These are phyloP conservation scores for Inga leiocalycina DNA, from an alignment of 306 rosid genomes.

Conservation along the genomic window DNA sequence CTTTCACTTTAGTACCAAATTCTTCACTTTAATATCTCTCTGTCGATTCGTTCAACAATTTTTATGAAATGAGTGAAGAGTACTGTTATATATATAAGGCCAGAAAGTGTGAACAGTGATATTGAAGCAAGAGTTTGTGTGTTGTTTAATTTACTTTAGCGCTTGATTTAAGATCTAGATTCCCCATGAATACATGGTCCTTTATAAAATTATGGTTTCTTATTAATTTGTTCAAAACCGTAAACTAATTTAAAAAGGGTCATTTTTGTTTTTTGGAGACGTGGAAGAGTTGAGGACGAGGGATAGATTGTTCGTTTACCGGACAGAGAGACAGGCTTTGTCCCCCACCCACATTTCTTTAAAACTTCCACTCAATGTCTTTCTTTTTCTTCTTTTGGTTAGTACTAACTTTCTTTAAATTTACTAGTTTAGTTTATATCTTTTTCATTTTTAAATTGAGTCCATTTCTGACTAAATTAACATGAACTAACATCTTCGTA, in stretches of 20 bases:
- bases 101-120: not conserved
- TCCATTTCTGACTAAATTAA: not conserved
- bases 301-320: not conserved
- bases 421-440: not conserved
- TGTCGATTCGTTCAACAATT: not conserved
- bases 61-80: not conserved
- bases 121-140: not conserved
- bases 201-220: not conserved
- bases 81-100: not conserved
- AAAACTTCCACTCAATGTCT: not conserved
- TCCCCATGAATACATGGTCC: not conserved
- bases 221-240: not conserved
- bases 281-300: not conserved
- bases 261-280: not conserved
- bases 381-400: not conserved
- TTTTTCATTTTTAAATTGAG: not conserved
- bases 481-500: not conserved
- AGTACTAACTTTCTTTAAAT: not conserved
- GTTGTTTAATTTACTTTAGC: not conserved
- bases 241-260: not conserved
- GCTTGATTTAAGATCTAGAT: not conserved
- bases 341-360: not conserved
- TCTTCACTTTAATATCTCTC: not conserved
- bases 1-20: not conserved
- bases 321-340: constrained; percentile 2